phyloP scores from a whole-genome alignment of 2,329 filamentous ascomycete genomes.

The Scorias spongiosa region DNA sequence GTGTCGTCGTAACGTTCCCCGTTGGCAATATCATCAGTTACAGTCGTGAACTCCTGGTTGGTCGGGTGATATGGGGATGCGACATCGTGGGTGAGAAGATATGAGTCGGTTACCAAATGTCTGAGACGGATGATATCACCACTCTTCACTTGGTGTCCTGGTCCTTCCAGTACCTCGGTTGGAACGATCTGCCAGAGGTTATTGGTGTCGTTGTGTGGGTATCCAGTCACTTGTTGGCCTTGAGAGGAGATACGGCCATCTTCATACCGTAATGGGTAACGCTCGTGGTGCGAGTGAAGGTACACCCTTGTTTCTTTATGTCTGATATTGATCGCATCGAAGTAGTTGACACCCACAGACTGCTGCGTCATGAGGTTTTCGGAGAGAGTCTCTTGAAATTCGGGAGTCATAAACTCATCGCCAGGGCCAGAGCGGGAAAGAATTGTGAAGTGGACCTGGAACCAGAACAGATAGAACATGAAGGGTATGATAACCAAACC shows the following conservation, averaged over 20 bases:
- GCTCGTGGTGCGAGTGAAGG: slow-evolving; percentile 81
- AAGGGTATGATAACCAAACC: slow-evolving; percentile 84
- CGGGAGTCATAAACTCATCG: slow-evolving; percentile 96
- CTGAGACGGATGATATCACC: slow-evolving; percentile 75
- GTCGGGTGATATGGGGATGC: slow-evolving; percentile 92
- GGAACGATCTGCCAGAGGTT: slow-evolving; percentile 95
- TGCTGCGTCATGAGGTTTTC: slow-evolving; percentile 89
- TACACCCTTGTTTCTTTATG: slow-evolving; percentile 98
- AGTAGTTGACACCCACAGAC: slow-evolving; percentile 75
- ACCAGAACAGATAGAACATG: slow-evolving; percentile 98
- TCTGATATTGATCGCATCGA: slow-evolving; percentile 69
- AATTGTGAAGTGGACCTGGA: slow-evolving; percentile 96
- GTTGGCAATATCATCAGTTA: slow-evolving; percentile 54
- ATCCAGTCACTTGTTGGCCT: slow-evolving; percentile 92
- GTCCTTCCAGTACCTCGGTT: slow-evolving; percentile 35
- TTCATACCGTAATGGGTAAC: slow-evolving; percentile 87
- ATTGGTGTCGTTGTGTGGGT: slow-evolving; percentile 96
- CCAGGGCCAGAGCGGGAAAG: slow-evolving; percentile 78
- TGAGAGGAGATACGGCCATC: slow-evolving; percentile 95
- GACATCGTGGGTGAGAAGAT: slow-evolving; percentile 88
- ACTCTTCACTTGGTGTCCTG: slow-evolving; percentile 57
- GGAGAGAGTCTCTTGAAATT: slow-evolving; percentile 92
- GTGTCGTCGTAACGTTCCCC: slow-evolving; percentile 72
- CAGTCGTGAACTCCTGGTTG: slow-evolving; percentile 95
- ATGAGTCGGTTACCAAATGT: slow-evolving; percentile 70